Conservation (phyloP, 1,284 basidiomycete species). For the Moniliophthora roreri region DNA sequence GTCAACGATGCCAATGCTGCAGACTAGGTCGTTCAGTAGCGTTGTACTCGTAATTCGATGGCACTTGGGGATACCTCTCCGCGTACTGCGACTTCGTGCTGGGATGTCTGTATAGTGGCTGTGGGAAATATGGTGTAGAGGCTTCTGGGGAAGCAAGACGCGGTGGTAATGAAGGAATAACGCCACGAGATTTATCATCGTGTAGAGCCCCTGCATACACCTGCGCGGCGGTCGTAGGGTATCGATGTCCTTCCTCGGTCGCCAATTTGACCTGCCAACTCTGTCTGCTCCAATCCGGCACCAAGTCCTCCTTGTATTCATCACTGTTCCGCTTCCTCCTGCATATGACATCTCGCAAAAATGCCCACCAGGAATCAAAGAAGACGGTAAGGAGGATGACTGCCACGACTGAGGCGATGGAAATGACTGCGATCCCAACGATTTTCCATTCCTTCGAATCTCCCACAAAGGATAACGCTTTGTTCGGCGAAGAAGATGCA, state of each 20-base stretch:
- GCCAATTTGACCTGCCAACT: conserved; percentile 56
- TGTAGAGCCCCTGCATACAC: conserved; percentile 1
- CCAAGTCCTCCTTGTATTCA: conserved; percentile 49
- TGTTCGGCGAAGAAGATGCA: too few relatives aligned
- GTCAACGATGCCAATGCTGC: too few relatives aligned
- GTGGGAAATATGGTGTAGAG: background rate
- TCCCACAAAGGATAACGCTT: conserved; percentile 10
- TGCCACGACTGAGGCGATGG: conserved; percentile 52
- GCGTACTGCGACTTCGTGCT: background rate
- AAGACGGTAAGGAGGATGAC: conserved; percentile 56
- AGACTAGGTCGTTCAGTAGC: too few relatives aligned
- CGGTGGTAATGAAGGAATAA: background rate
- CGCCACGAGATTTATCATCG: background rate
- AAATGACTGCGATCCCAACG: conserved; percentile 61
- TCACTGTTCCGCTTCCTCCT: conserved; percentile 29
- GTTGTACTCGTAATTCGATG: too few relatives aligned
- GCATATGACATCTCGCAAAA: conserved; percentile 48
- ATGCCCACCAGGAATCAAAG: conserved; percentile 66
- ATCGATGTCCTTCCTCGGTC: conserved; percentile 43
- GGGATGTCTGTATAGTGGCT: background rate
- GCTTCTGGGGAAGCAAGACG: background rate
- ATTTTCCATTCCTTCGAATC: conserved; percentile 61
- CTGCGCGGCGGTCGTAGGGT: conserved; percentile 22
- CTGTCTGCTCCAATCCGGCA: conserved; percentile 62
- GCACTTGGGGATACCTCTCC: too few relatives aligned